A percentile compares a stretch with the other conserved stretches of the same genome.
Conservation (phyloP, 2,329 filamentous ascomycete genomes). For the Cytospora piceae region DNA sequence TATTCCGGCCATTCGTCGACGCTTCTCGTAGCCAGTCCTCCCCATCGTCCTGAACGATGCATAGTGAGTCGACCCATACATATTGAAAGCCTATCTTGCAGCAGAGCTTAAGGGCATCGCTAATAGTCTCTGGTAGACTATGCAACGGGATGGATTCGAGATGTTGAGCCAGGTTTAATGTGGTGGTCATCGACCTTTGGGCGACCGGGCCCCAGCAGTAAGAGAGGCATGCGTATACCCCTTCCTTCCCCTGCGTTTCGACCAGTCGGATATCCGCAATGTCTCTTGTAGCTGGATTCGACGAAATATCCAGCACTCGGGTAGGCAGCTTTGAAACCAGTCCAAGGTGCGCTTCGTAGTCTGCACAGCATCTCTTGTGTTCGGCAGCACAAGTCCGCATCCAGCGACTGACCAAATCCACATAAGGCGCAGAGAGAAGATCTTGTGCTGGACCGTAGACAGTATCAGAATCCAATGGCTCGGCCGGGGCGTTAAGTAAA, state of each 20-base stretch:
- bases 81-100: conserved; percentile 9
- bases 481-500: neutral
- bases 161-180: neutral
- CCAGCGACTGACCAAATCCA: neutral
- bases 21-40: conserved; percentile 16
- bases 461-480: neutral
- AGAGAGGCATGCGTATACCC: neutral
- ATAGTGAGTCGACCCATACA: conserved; percentile 18
- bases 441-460: neutral
- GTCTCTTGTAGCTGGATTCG: neutral
- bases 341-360: neutral
- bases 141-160: conserved; percentile 1
- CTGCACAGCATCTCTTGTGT: neutral
- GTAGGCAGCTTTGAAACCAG: neutral
- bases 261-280: neutral
- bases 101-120: neutral
- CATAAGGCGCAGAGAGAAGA: neutral
- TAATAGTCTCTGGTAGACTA: conserved; percentile 2
- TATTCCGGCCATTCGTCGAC: conserved; percentile 11
- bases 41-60: conserved; percentile 15
- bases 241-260: neutral
- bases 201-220: conserved; percentile 18
- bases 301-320: neutral
- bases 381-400: neutral
- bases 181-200: conserved; percentile 1